phyloP scores from a whole-genome alignment of 73 alveolate genomes.

The Paramecium sexaurelia region DNA sequence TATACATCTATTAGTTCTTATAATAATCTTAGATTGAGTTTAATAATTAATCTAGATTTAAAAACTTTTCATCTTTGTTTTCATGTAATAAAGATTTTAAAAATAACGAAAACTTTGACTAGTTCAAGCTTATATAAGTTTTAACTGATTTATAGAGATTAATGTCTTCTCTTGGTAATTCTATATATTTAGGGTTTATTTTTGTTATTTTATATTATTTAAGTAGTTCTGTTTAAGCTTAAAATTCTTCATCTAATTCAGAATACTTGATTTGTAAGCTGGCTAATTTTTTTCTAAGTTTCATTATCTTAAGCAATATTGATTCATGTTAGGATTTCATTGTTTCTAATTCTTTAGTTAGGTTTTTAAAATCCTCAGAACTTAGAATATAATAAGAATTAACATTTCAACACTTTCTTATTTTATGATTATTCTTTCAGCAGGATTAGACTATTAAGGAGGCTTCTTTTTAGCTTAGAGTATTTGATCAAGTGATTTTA shows the following conservation, averaged over 20 bases:
- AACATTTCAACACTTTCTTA: background rate
- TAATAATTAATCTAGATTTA: background rate
- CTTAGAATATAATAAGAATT: background rate
- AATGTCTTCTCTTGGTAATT: background rate
- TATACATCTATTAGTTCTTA: background rate
- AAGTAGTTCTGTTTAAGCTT: background rate
- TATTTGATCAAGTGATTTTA: constrained; percentile 1
- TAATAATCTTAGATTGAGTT: constrained; percentile 15
- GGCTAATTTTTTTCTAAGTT: background rate
- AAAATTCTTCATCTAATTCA: background rate
- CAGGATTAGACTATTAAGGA: background rate
- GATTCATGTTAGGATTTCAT: background rate
- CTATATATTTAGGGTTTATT: background rate
- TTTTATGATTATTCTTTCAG: background rate
- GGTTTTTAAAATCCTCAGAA: background rate
- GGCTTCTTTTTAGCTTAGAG: background rate
- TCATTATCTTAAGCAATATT: background rate
- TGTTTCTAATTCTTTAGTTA: background rate
- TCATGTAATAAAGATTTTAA: constrained; percentile 9
- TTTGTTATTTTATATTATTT: background rate
- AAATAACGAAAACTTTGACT: background rate
- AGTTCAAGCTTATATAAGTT: background rate
- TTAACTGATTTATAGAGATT: background rate
- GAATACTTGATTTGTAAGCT: background rate
- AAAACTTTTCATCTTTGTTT: background rate